Percentiles rank a stretch among this genome's conserved stretches.
These are phyloP conservation scores for Calonectria leucothoes DNA, from an alignment of 2,329 filamentous ascomycete genomes.

Conservation along the genomic window DNA sequence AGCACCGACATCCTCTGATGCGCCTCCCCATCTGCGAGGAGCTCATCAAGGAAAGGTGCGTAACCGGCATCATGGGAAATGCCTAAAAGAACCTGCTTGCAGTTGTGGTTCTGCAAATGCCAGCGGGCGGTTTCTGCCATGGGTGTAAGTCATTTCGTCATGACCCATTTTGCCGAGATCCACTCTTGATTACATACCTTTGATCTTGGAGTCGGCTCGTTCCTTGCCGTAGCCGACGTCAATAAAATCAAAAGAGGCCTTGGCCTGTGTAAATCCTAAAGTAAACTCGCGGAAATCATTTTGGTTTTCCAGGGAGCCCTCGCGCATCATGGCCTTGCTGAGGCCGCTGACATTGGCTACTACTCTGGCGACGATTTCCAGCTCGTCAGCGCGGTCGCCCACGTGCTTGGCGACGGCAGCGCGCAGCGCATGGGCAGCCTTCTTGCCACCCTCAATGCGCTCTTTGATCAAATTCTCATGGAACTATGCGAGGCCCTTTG, in stretches of 20 bases:
- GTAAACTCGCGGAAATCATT: constrained; percentile 67
- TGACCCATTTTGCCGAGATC: neutral
- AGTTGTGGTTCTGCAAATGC: constrained; percentile 71
- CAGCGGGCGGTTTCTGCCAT: constrained; percentile 62
- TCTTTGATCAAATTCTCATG: constrained; percentile 64
- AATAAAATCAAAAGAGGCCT: constrained; percentile 71
- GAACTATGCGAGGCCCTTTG: constrained; percentile 58
- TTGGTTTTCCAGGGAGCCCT: constrained; percentile 58
- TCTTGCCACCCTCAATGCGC: constrained; percentile 66
- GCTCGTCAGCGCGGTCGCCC: constrained; percentile 55
- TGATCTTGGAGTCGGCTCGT: constrained; percentile 69
- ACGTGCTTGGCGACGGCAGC: constrained; percentile 60
- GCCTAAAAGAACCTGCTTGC: constrained; percentile 70
- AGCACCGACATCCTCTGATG: constrained; percentile 63
- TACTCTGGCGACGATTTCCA: constrained; percentile 68
- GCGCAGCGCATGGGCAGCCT: constrained; percentile 62
- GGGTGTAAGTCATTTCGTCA: constrained; percentile 16
- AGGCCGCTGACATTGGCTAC: constrained; percentile 66
- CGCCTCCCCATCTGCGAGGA: constrained; percentile 57
- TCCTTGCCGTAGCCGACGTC: constrained; percentile 71
- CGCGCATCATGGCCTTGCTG: constrained; percentile 59
- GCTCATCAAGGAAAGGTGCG: constrained; percentile 67
- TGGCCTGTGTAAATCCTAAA: constrained; percentile 69
- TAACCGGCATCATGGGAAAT: constrained; percentile 72
- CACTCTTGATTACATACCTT: constrained; percentile 54